Evolutionary conservation across 805 yeast species (phyloP).

Genomic region (Saccharomycopsis guyanensis): DNA sequence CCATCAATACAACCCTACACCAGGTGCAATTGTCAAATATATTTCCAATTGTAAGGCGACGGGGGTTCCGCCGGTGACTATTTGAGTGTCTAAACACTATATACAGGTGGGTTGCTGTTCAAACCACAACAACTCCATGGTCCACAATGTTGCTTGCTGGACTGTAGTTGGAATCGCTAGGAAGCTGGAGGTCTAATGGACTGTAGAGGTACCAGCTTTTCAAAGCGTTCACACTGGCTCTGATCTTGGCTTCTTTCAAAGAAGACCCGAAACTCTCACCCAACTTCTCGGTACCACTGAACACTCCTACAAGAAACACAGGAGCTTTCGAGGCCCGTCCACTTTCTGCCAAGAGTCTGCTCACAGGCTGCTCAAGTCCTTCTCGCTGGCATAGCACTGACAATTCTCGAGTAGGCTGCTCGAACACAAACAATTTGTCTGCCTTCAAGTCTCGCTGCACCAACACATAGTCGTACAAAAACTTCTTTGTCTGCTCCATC

Average conservation of each 20-base stretch:
- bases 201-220: conserved; percentile 88
- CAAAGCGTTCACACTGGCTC: conserved; percentile 87
- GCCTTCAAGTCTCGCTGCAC: conserved; percentile 71
- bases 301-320: conserved; percentile 85
- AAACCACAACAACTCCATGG: conserved; percentile 37
- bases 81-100: too few species aligned
- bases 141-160: conserved; percentile 33
- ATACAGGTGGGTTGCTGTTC: too few species aligned
- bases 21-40: too few species aligned
- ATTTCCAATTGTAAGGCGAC: too few species aligned
- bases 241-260: conserved; percentile 81
- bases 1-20: too few species aligned
- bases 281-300: conserved; percentile 70
- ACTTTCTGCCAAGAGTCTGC: conserved; percentile 83
- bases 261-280: conserved; percentile 96
- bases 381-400: conserved; percentile 71
- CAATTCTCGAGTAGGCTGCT: conserved; percentile 80
- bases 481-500: conserved; percentile 52
- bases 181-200: conserved; percentile 57
- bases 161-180: conserved; percentile 45
- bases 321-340: conserved; percentile 84
- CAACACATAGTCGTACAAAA: conserved; percentile 67
- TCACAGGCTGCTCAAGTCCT: conserved; percentile 63
- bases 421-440: conserved; percentile 66
- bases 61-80: too few species aligned